Base-by-base conservation (phyloP, 176 grass and related monocot species). In the Avena sativa region DNA sequence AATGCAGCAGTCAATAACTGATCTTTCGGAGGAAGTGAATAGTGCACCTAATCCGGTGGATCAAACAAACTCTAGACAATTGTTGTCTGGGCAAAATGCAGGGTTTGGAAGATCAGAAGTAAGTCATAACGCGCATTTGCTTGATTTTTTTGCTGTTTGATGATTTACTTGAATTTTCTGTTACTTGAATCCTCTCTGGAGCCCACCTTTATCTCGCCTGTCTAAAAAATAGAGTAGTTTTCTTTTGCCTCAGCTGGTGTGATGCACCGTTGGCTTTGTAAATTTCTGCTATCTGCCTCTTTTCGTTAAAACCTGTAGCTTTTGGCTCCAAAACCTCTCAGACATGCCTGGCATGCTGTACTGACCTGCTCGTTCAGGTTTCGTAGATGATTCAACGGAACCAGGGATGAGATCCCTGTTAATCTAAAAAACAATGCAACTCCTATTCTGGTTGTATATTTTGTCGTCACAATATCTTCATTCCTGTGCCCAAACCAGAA, bases 1-100 rank as follows among this genome's bases (percentile, higher is more conserved):
- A 80, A 94, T 99, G 91, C 97, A 99, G 74, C 92, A 90, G 60
- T 97, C 97, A 40, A 99, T 97, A 89, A 69, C 91, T 70, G 92
- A 97, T 30, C 91, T 99, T 17, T 94, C 97, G 66, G 92, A 92
- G 85, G 97, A 99, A 87, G 94, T 94, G 83, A 94, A 83, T 75
- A 85, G 68, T 65, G 64, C 88, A 73, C 91, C 93, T 87, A 90
- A 85, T 68, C 84, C 88, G 77, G 71, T 90, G 58, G 84, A 92
- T 71, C 90, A 89, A 73, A 74, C 91, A 60, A 89, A 93, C 68
- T 80, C 84, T 66, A 93, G 87, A 78, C 57, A 89, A 67, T 87
- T 80, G 1, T 25, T 86, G 76, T 78, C 86, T 57, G 49, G 71
- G 47, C 92, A 91, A 81, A 89, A 65, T 47, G 47, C 66, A 43